Conservation (phyloP, 2,329 filamentous ascomycete species). For the Paecilomyces variotii region DNA sequence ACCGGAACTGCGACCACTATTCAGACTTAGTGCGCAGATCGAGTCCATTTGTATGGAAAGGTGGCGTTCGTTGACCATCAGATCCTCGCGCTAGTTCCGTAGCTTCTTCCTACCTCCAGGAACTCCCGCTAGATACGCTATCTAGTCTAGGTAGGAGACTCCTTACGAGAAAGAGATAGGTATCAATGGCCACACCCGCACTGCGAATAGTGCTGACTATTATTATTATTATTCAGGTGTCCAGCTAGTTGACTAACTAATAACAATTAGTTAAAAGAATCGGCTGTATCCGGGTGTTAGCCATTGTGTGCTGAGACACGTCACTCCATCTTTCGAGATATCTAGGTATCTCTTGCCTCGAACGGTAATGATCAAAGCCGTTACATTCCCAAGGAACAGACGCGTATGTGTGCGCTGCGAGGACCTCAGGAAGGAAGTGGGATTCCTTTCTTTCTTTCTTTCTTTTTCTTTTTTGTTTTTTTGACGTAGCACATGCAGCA, state of each 20-base stretch:
- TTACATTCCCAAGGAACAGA: not conserved
- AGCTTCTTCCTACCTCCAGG: not conserved
- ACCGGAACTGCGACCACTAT: not conserved
- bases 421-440: too few species aligned
- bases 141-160: not conserved
- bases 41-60: not conserved
- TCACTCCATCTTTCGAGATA: not conserved
- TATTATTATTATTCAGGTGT: not conserved
- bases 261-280: not conserved
- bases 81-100: not conserved
- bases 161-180: not conserved
- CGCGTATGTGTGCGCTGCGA: too few species aligned
- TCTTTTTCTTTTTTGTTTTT: too few species aligned
- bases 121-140: too few species aligned
- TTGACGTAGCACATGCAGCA: too few species aligned
- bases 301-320: not conserved
- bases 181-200: not conserved
- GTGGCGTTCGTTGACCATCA: not conserved
- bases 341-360: not conserved
- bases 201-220: not conserved
- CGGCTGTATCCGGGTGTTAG: not conserved
- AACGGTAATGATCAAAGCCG: not conserved
- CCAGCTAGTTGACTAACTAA: not conserved
- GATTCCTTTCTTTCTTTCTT: too few species aligned
- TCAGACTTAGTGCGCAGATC: not conserved